These are phyloP conservation scores for Sutorius australiensis DNA, from an alignment of 768 basidiomycete genomes.

Conservation along the genomic window DNA sequence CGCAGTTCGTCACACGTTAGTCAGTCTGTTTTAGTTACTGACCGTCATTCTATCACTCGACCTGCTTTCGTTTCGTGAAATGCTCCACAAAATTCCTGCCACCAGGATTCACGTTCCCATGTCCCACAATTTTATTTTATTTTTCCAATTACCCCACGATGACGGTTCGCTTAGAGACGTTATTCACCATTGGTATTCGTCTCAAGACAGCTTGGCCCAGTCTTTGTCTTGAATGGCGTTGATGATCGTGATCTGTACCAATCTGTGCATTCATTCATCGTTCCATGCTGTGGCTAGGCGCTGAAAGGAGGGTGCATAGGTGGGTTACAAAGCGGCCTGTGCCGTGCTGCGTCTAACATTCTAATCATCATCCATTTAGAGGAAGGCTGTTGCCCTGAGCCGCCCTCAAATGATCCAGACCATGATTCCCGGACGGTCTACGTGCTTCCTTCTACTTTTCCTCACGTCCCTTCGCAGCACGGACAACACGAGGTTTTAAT, in stretches of 20 bases:
- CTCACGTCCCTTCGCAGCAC: constrained; percentile 30
- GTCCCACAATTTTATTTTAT: background rate
- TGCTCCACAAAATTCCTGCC: constrained; percentile 17
- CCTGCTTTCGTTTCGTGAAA: constrained; percentile 3
- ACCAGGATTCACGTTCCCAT: constrained; percentile 6
- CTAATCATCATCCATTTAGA: constrained; percentile 29
- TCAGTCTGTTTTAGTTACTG: constrained; percentile 8
- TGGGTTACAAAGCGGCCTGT: constrained; percentile 16
- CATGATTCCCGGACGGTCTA: constrained; percentile 28
- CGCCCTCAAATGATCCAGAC: constrained; percentile 32
- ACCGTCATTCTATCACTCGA: constrained; percentile 7
- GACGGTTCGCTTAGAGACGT: constrained; percentile 10
- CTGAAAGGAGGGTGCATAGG: constrained; percentile 6
- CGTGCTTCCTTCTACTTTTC: constrained; percentile 22
- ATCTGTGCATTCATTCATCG: constrained; percentile 11
- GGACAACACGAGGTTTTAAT: constrained; percentile 35
- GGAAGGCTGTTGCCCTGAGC: constrained; percentile 32
- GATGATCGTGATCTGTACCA: constrained; percentile 3
- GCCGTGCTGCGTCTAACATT: constrained; percentile 30
- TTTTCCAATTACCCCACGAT: constrained; percentile 21
- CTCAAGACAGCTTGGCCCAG: constrained; percentile 1
- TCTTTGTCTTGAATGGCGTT: constrained; percentile 4
- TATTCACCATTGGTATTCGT: background rate
- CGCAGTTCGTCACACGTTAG: constrained; percentile 12
- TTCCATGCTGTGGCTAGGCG: constrained; percentile 20